These are phyloP conservation scores for Sphaerulina musiva DNA, from an alignment of 2,329 filamentous ascomycete genomes.

Conservation along the genomic window DNA sequence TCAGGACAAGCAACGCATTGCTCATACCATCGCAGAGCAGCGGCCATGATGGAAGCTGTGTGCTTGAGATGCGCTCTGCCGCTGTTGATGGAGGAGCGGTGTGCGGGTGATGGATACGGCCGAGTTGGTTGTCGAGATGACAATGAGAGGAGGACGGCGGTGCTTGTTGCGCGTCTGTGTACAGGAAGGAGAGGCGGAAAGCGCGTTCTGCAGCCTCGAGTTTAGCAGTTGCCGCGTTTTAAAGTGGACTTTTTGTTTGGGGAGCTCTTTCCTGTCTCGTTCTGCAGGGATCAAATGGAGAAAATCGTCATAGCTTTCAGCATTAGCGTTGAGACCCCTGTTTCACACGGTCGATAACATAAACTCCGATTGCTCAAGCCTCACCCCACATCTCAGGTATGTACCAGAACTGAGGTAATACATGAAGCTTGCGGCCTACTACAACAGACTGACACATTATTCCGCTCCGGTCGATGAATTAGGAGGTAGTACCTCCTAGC, in stretches of 20 bases:
- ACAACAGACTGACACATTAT: too few species aligned
- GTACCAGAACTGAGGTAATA: too few species aligned
- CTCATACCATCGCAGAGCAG: conserved; percentile 37
- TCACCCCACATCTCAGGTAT: too few species aligned
- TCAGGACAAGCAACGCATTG: background rate
- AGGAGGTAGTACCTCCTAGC: too few species aligned
- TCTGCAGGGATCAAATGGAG: background rate
- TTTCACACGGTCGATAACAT: background rate
- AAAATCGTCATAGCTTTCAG: conserved; percentile 1
- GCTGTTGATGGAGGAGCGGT: background rate
- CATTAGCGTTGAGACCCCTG: background rate
- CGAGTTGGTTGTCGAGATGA: background rate
- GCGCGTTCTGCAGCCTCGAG: background rate
- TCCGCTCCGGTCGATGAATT: too few species aligned
- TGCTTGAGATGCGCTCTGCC: background rate
- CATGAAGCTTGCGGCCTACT: too few species aligned
- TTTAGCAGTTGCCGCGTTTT: background rate
- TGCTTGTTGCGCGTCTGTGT: background rate
- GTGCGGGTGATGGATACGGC: background rate
- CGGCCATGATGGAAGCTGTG: conserved; percentile 30
- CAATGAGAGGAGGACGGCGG: background rate
- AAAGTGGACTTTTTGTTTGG: background rate
- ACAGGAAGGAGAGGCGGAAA: too few species aligned
- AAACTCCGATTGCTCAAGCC: too few species aligned
- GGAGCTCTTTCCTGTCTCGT: conserved; percentile 2